These are phyloP conservation scores for Yarrowia sp. DNA, from an alignment of 805 yeast genomes.

Conservation along the genomic window DNA sequence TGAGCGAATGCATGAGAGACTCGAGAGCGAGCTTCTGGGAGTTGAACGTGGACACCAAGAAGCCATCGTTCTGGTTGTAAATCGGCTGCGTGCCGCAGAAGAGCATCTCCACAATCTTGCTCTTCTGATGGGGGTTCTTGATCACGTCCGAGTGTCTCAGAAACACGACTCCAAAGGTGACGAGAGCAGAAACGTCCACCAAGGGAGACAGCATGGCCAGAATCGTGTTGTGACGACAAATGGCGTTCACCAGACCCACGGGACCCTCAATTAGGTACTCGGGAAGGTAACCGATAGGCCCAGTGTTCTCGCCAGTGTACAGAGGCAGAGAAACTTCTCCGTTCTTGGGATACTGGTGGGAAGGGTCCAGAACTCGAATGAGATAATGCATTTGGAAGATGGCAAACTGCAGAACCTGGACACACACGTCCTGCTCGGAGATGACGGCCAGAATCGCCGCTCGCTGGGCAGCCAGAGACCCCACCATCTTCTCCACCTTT, in stretches of 20 bases:
- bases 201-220: conserved; percentile 54
- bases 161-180: conserved; percentile 75
- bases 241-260: conserved; percentile 54
- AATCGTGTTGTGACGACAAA: conserved; percentile 40
- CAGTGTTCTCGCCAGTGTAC: conserved; percentile 15
- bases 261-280: conserved; percentile 86
- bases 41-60: conserved; percentile 70
- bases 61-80: conserved; percentile 58
- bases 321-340: conserved; percentile 58
- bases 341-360: conserved; percentile 53
- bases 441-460: conserved; percentile 56
- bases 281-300: conserved; percentile 74
- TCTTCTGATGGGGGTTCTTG: conserved; percentile 92
- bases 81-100: conserved; percentile 69
- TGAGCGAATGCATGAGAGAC: conserved; percentile 77
- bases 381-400: conserved; percentile 78
- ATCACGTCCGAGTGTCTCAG: conserved; percentile 70
- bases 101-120: conserved; percentile 79
- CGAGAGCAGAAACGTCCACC: conserved; percentile 63
- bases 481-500: conserved; percentile 58
- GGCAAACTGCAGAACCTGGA: conserved; percentile 74
- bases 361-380: conserved; percentile 74
- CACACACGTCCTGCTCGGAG: conserved; percentile 61
- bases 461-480: conserved; percentile 47
- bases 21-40: conserved; percentile 66